Base-by-base conservation (phyloP, 1,139 yeast genomes). In the Taphrina pruni region DNA sequence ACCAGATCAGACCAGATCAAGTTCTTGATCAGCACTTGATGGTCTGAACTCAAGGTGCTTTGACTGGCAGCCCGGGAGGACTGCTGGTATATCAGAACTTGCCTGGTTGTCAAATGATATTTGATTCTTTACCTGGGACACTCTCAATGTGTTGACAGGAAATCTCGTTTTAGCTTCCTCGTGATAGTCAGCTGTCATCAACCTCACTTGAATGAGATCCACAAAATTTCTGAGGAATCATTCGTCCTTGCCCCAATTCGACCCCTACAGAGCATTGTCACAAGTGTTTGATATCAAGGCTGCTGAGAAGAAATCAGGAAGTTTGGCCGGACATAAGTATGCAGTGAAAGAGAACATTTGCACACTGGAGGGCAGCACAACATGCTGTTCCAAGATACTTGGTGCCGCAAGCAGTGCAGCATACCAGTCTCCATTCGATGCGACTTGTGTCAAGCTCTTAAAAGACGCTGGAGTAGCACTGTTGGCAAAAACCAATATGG, bases 401-500 rank as follows among this genome's bases (percentile, higher is more conserved):
- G 67, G 67, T 5, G 67, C 61, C 7, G 32, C 20, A 9, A 48
- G 43, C 39, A 26, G 20, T 20, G 62, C 66, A 71, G 81, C 80
- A 52, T 94, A 89, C 76, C 75, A 75, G 9, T 87, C 96, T 46
- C 98, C 98, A 0, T 92, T 85, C 75, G 87, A 89, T 72, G 90
- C 97, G 6, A 90, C 97, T 0, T 89, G 88, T 1, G 85, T 86
- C 0, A 73, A 77, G 1, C 79, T 87, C 8, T 78, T 94, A n/a
- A 77, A 81, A 17, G 74, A 77, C 0, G 81, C 83, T 1, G 90
- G 92, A 0, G 82, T 84, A 35, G 74, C 78, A 0, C 76, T 87
- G n/a, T 79, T 87, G 0, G 98, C 97, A 0, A 94, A 93, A 78
- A 84, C 96, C n/a, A 94, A 94, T 74, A 81, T 95, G 85, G 99